These are phyloP conservation scores for Wickerhamiella bombiphila DNA, from an alignment of 805 yeast species.

Conservation along the genomic window DNA sequence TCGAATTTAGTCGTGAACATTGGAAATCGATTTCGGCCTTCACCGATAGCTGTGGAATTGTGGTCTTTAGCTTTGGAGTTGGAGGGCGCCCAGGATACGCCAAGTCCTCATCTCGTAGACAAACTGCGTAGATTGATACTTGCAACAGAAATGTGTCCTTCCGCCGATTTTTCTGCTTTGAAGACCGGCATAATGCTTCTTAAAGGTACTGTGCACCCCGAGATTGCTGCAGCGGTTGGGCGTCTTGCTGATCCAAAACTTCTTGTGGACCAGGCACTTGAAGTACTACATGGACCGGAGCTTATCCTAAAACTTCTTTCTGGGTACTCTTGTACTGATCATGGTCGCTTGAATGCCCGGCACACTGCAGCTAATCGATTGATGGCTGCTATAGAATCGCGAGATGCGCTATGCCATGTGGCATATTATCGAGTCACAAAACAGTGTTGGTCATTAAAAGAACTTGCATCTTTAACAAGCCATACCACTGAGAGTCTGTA, in stretches of 20 bases:
- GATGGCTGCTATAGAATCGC: not conserved
- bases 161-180: not conserved
- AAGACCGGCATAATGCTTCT: not conserved
- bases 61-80: constrained; percentile 5
- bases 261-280: not conserved
- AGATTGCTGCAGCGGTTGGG: not conserved
- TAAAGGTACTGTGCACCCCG: not conserved
- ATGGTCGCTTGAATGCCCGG: too few relatives aligned
- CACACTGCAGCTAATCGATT: too few relatives aligned
- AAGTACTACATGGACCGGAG: not conserved
- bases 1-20: not conserved
- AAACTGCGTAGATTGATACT: constrained; percentile 4
- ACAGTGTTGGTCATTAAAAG: not conserved
- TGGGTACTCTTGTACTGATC: not conserved
- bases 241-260: not conserved
- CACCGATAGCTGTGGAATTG: constrained; percentile 1
- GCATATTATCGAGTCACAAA: not conserved
- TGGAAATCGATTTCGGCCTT: not conserved
- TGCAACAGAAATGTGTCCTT: not conserved
- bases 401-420: not conserved
- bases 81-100: constrained; percentile 1
- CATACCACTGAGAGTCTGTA: not conserved
- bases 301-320: not conserved
- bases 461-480: not conserved
- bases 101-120: constrained; percentile 1